These are phyloP conservation scores for Chaetomium strumarium DNA, from an alignment of 2,329 filamentous ascomycete species.

Conservation along the genomic window DNA sequence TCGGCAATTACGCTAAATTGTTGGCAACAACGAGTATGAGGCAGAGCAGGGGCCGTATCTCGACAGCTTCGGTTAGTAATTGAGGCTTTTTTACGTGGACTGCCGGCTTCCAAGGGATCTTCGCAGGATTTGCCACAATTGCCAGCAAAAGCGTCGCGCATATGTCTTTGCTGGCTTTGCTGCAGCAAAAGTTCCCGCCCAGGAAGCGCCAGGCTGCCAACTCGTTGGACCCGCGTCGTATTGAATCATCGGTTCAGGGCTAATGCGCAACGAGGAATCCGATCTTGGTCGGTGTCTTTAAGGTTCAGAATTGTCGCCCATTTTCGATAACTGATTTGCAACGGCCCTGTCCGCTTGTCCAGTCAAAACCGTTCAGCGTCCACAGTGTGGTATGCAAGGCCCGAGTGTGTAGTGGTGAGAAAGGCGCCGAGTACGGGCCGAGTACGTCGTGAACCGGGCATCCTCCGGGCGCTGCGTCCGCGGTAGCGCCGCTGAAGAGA, in stretches of 20 bases:
- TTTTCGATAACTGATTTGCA: too few relatives aligned
- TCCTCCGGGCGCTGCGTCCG: slow-evolving; percentile 2
- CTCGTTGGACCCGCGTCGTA: not conserved
- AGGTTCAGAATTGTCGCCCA: too few relatives aligned
- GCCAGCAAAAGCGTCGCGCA: not conserved
- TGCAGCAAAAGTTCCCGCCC: not conserved
- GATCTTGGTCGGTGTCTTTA: not conserved
- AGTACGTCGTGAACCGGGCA: slow-evolving; percentile 5
- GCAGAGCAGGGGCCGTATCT: not conserved
- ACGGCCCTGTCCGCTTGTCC: too few relatives aligned
- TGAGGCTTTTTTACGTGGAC: not conserved
- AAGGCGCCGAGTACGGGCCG: slow-evolving; percentile 17
- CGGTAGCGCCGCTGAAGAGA: slow-evolving; percentile 5
- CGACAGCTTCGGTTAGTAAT: not conserved
- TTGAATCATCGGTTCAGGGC: slow-evolving; percentile 7
- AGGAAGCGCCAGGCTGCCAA: not conserved
- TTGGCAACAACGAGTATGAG: not conserved
- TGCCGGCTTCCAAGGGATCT: not conserved
- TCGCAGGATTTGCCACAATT: not conserved
- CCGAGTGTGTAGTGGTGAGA: not conserved
- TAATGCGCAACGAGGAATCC: slow-evolving; percentile 1
- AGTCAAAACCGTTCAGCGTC: not conserved
- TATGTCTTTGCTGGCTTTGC: not conserved
- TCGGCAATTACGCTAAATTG: not conserved
- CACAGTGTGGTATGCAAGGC: not conserved